Conservation (phyloP, 208 protist genomes). For the Entamoeba invadens region DNA sequence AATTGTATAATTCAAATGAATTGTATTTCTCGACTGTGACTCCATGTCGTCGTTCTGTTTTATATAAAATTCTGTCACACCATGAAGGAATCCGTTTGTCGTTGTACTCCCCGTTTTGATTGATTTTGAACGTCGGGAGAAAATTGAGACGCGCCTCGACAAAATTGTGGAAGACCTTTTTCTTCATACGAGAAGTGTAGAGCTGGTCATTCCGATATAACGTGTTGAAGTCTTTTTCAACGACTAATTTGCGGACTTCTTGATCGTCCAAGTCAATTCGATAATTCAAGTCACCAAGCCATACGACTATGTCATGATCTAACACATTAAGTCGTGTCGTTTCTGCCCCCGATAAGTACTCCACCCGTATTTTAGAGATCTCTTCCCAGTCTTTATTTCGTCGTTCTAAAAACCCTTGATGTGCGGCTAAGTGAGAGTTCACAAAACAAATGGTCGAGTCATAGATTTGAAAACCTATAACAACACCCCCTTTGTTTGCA, state of each 20-base stretch:
- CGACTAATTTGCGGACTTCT: background rate
- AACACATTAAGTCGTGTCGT: conserved; percentile 31
- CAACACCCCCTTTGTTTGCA: conserved; percentile 74
- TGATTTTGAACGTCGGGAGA: conserved; percentile 55
- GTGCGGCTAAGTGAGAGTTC: conserved; percentile 62
- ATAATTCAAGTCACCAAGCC: conserved; percentile 77
- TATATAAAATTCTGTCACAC: conserved; percentile 33
- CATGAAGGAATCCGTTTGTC: conserved; percentile 9
- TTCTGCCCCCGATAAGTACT: background rate
- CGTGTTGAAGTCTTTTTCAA: background rate
- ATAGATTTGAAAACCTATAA: conserved; percentile 51
- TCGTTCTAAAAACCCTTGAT: conserved; percentile 50
- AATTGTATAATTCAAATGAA: background rate
- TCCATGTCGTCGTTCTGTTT: background rate
- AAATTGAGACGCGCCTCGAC: conserved; percentile 60
- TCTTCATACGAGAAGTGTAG: background rate
- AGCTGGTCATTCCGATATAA: conserved; percentile 28
- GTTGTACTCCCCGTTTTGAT: background rate
- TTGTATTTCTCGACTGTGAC: background rate
- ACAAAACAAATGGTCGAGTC: conserved; percentile 61
- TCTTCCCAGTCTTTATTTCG: conserved; percentile 60
- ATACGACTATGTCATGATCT: conserved; percentile 66
- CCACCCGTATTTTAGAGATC: conserved; percentile 37
- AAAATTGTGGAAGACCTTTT: conserved; percentile 51
- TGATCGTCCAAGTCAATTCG: conserved; percentile 50